Evolutionary conservation across 2,329 filamentous ascomycete species (phyloP), one percentile per base, ranked within the genome.

Genomic region (Tolypocladium capitatum): DNA sequence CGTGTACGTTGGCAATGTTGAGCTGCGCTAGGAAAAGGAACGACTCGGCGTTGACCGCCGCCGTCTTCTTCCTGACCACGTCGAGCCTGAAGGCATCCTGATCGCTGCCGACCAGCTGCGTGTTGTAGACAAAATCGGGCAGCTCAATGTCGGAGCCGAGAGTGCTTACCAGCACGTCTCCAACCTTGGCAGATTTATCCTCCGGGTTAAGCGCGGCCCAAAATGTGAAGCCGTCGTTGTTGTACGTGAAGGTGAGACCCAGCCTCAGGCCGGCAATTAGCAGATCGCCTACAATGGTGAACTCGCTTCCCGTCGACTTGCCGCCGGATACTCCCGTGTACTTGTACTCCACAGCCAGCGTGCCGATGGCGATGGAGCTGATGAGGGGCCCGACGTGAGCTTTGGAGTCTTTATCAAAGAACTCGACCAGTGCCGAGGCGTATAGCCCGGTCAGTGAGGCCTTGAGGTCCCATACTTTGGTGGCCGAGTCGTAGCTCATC

Each of bases 21-120:
- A 56, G 36, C 9, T 31, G 31, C 2, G 51, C 51, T 0, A 54
- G 20, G 41, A 56, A 55, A 11, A 53, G 54, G 34, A 55, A 55
- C 2, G 49, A 55, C 5, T n/a, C 10, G 18, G 13, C 20, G 16
- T 5, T 18, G 0, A 7, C n/a, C 1, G 5, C 14, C 1, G 28
- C 5, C 4, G 24, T 38, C 6, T 30, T 28, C 30, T 46, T 48
- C 41, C 48, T 53, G 16, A 48, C 9, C 1, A 54, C 14, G 1
- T 41, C 24, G 1, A 55, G 35, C 1, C 24, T 18, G 34, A 56
- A 46, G 1, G 45, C 45, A 2, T 54, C 49, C 21, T 27, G 2
- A 0, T 45, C 41, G 0, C 51, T 33, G 16, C 33, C 47, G 1
- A 52, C 16, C 0, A 48, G 27, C 2, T n/a, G 1, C 31, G 44